Conservation (phyloP, 2,329 filamentous ascomycete species). For the Penicillium sp. region DNA sequence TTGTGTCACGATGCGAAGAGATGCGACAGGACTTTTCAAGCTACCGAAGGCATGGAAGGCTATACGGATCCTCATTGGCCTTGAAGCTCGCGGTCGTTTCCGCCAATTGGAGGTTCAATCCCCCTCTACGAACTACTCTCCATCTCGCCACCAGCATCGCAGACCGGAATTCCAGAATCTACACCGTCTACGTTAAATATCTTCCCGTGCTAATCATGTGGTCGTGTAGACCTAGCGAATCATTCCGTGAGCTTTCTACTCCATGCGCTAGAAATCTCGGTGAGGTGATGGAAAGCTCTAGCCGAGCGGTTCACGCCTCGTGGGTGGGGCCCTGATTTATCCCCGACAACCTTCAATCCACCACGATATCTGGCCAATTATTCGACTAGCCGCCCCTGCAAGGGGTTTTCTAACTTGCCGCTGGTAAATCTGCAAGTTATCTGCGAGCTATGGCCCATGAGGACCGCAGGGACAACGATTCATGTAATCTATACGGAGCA, state of each 20-base stretch:
- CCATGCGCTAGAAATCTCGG: slow-evolving; percentile 7
- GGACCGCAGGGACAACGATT: slow-evolving; percentile 9
- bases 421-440: slow-evolving; percentile 16
- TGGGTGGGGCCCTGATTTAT: slow-evolving; percentile 21
- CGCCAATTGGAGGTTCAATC: slow-evolving; percentile 1
- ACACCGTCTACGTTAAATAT: not conserved
- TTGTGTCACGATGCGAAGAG: slow-evolving; percentile 4
- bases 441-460: not conserved
- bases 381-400: slow-evolving; percentile 22
- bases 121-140: not conserved
- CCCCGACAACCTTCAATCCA: slow-evolving; percentile 22
- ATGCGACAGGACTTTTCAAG: not conserved
- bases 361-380: slow-evolving; percentile 15
- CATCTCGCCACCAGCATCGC: slow-evolving; percentile 10
- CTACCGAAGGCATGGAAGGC: not conserved
- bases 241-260: not conserved
- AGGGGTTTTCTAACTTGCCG: slow-evolving; percentile 25
- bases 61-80: not conserved
- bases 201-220: not conserved
- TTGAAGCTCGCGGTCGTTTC: not conserved
- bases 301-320: slow-evolving; percentile 20
- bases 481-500: not conserved
- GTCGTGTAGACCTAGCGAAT: not conserved
- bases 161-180: not conserved
- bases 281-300: slow-evolving; percentile 13